phyloP scores from a whole-genome alignment of 2,329 filamentous ascomycete species.

The Exophiala oligosperma region DNA sequence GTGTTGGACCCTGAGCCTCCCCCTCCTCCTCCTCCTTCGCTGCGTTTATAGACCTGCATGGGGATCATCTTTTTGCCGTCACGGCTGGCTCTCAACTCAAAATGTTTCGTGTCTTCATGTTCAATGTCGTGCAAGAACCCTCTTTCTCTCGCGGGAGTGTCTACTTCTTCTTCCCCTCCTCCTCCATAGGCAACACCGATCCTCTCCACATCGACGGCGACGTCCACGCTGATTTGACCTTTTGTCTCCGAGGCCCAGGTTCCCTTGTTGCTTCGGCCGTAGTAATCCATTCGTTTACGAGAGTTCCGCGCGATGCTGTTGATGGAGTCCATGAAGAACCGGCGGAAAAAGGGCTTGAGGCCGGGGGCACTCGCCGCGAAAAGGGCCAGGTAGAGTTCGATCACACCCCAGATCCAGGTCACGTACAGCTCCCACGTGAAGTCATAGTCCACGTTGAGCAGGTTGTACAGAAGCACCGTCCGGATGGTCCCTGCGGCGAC shows the following conservation, averaged over 20 bases:
- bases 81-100: conserved; percentile 61
- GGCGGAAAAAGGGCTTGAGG: conserved; percentile 32
- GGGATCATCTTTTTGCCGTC: conserved; percentile 24
- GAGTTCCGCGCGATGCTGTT: conserved; percentile 12
- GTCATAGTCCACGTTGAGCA: conserved; percentile 26
- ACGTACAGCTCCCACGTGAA: conserved; percentile 27
- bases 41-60: conserved; percentile 22
- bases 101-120: conserved; percentile 70
- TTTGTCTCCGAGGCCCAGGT: conserved; percentile 4
- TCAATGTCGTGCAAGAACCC: conserved; percentile 33
- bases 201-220: not conserved
- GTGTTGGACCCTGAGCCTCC: not conserved
- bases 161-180: too few species aligned
- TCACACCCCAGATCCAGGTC: conserved; percentile 32
- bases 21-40: not conserved
- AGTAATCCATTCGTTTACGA: not conserved
- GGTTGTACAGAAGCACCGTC: conserved; percentile 23
- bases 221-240: not conserved
- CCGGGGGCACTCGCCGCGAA: conserved; percentile 34
- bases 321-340: conserved; percentile 20
- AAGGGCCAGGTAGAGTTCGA: conserved; percentile 34
- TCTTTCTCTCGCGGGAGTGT: conserved; percentile 5
- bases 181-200: conserved; percentile 6
- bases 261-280: not conserved
- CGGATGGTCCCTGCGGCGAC: conserved; percentile 27